Evolutionary conservation across 441 rosid genomes (phyloP), one percentile per base, ranked within the genome.

Genomic region (Gossypium schwendimanii): DNA sequence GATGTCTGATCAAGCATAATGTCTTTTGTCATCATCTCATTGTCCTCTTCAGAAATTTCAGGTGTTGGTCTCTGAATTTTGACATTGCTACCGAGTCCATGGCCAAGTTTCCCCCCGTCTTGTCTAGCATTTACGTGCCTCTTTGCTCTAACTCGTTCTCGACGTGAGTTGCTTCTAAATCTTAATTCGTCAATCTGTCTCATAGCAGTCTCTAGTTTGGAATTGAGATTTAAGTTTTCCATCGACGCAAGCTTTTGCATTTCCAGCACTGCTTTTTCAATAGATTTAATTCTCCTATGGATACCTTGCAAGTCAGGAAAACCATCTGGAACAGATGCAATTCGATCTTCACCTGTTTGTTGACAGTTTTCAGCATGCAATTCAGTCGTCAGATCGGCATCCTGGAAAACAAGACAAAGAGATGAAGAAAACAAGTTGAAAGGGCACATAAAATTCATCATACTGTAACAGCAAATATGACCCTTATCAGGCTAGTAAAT

Each of bases 1-100:
- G 98, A 95, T 36, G 82, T 79, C 78, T 93, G 95, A 80, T 95
- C 99, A 3, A 95, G 97, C 82, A 91, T 76, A 69, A 93, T 96
- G 81, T 96, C 99, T 80, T 96, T 96, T 0, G 95, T 86, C 86
- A 87, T 83, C 77, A 88, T 83, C 64, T 82, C 94, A 28, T 59
- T 85, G 73, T 84, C 89, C 52, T 77, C 88, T 74, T 87, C 77
- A 60, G 71, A 77, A 54, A 79, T 84, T 72, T 86, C 89, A 14
- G 76, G 81, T 69, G 79, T 71, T 66, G 64, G 84, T 76, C 79
- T 83, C 79, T 74, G 84, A 73, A 45, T 50, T 71, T 67, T 72
- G 72, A 49, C 75, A 77, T 70, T 75, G 77, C 71, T 69, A 15
- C 55, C 26, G 18, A 14, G 60, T 10, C 60, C 71, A 28, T 15